These are phyloP conservation scores for Chrysoporthe cubensis DNA, from an alignment of 2,329 filamentous ascomycete genomes.

Conservation along the genomic window DNA sequence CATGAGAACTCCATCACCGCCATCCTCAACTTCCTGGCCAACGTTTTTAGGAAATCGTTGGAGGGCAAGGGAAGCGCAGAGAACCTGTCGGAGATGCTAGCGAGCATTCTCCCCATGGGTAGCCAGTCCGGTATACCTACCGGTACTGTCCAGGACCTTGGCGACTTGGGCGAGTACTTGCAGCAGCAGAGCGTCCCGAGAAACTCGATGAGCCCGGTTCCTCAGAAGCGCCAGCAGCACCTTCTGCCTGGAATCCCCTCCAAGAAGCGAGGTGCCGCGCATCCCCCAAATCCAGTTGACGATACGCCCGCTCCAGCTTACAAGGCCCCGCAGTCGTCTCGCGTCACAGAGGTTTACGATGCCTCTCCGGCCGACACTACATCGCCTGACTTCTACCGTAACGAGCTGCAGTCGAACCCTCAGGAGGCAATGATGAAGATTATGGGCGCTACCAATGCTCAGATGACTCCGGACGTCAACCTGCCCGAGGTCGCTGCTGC, in stretches of 20 bases:
- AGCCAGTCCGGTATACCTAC: constrained; percentile 51
- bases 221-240: constrained; percentile 55
- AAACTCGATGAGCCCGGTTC: constrained; percentile 42
- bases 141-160: constrained; percentile 64
- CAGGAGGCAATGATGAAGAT: constrained; percentile 68
- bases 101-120: constrained; percentile 66
- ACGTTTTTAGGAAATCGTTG: constrained; percentile 91
- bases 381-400: constrained; percentile 55
- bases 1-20: constrained; percentile 99
- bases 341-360: constrained; percentile 66
- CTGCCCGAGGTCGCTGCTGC: constrained; percentile 62
- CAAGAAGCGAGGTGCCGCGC: constrained; percentile 36
- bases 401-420: constrained; percentile 61
- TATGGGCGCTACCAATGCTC: constrained; percentile 66
- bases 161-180: constrained; percentile 64
- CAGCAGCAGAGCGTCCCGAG: constrained; percentile 49
- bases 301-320: constrained; percentile 14
- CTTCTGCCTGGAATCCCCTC: constrained; percentile 59
- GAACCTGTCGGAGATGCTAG: constrained; percentile 84
- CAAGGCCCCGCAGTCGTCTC: constrained; percentile 49
- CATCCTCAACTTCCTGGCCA: constrained; percentile 95
- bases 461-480: constrained; percentile 51
- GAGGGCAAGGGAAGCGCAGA: constrained; percentile 78
- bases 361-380: constrained; percentile 49
- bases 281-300: constrained; percentile 36